These are phyloP conservation scores for Globisporangium takayamanum DNA, from an alignment of 352 stramenopile genomes.

Conservation along the genomic window DNA sequence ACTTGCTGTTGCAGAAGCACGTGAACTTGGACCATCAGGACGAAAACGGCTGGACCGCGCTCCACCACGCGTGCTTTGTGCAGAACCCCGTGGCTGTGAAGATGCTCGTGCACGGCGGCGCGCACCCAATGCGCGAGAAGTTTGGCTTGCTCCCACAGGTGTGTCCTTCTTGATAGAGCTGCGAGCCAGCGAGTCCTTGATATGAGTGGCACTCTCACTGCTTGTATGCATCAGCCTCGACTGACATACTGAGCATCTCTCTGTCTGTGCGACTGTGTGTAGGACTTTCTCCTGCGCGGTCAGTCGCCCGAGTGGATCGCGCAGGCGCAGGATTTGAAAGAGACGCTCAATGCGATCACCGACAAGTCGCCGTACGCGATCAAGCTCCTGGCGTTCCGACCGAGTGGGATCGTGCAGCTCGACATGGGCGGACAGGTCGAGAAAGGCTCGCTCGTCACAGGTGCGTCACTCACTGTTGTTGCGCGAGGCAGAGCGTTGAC, in stretches of 20 bases:
- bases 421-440: slow-evolving; percentile 81
- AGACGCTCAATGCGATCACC: slow-evolving; percentile 59
- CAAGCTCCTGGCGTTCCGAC: slow-evolving; percentile 70
- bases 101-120: slow-evolving; percentile 70
- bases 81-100: slow-evolving; percentile 66
- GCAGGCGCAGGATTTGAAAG: slow-evolving; percentile 69
- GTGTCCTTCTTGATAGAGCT: neutral
- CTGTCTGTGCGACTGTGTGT: neutral
- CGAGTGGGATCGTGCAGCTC: slow-evolving; percentile 77
- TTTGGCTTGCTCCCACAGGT: slow-evolving; percentile 72
- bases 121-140: slow-evolving; percentile 59
- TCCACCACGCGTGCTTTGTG: slow-evolving; percentile 77
- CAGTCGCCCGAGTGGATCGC: slow-evolving; percentile 64
- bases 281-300: slow-evolving; percentile 65
- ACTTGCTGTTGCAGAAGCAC: slow-evolving; percentile 58
- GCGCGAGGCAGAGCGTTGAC: neutral
- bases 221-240: neutral
- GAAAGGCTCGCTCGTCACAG: slow-evolving; percentile 76
- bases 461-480: slow-evolving; percentile 25
- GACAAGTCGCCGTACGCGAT: slow-evolving; percentile 59
- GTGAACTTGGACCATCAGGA: slow-evolving; percentile 80
- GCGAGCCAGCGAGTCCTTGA: no score
- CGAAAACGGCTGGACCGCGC: slow-evolving; percentile 77
- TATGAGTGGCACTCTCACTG: no score
- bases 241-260: neutral